Evolutionary conservation across 108 stramenopile species (phyloP).

Genomic region (Pseudonitzschia multiseries): DNA sequence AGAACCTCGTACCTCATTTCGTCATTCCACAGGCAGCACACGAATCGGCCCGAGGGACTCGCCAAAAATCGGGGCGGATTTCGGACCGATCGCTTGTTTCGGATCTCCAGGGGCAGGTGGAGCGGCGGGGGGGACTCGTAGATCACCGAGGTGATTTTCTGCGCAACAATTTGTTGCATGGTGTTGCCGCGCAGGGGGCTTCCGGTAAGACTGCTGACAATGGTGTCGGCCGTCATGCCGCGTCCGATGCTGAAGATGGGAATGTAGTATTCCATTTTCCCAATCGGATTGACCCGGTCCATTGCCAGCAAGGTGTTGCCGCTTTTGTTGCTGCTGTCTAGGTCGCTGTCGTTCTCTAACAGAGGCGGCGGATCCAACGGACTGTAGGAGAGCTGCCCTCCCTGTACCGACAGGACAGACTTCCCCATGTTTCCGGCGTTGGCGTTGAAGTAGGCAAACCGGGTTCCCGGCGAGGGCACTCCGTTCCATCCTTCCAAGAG

Average conservation of each 20-base stretch:
- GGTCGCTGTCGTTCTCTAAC: neutral
- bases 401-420: slow-evolving; percentile 31
- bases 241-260: slow-evolving; percentile 2
- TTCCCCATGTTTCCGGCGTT: slow-evolving; percentile 41
- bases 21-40: slow-evolving; percentile 67
- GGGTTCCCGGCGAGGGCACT: slow-evolving; percentile 33
- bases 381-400: slow-evolving; percentile 37
- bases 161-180: slow-evolving; percentile 6
- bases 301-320: neutral
- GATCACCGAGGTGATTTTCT: slow-evolving; percentile 34
- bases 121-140: slow-evolving; percentile 51
- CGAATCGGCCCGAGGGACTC: slow-evolving; percentile 67
- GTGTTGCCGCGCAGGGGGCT: neutral
- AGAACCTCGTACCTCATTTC: slow-evolving; percentile 78
- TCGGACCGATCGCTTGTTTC: slow-evolving; percentile 43
- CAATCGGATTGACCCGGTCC: slow-evolving; percentile 10
- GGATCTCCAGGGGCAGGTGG: slow-evolving; percentile 44
- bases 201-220: neutral
- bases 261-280: slow-evolving; percentile 9
- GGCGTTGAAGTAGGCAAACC: slow-evolving; percentile 48
- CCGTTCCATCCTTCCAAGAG: slow-evolving; percentile 36
- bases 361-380: slow-evolving; percentile 24
- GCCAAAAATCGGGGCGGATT: slow-evolving; percentile 58
- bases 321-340: neutral
- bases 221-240: slow-evolving; percentile 8